Percentiles rank a stretch among this genome's conserved stretches.
phyloP scores from a whole-genome alignment of 805 yeast genomes.

The Blastobotrys muscicola region DNA sequence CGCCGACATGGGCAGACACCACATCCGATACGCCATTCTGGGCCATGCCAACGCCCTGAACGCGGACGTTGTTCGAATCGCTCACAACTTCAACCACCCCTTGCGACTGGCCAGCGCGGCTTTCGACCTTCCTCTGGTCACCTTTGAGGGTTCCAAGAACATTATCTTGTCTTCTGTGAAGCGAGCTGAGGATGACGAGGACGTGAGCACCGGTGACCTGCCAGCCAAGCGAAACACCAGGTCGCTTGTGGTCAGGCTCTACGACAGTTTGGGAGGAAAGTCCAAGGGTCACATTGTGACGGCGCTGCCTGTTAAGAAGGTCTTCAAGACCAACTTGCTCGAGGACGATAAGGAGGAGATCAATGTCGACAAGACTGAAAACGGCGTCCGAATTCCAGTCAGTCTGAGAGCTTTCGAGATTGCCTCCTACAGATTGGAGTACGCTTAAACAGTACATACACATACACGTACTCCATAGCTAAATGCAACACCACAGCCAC shows the following conservation, averaged over 20 bases:
- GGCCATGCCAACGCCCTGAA: conserved; percentile 70
- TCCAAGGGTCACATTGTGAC: conserved; percentile 45
- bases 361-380: conserved; percentile 2
- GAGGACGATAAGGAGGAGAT: conserved; percentile 19
- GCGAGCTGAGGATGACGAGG: conserved; percentile 74
- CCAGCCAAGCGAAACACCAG: conserved; percentile 33
- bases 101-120: conserved; percentile 14
- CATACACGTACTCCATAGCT: too few species aligned
- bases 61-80: conserved; percentile 58
- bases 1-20: conserved; percentile 91
- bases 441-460: too few species aligned
- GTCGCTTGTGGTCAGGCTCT: conserved; percentile 60
- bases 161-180: conserved; percentile 69
- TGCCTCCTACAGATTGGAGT: conserved; percentile 44
- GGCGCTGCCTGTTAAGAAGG: conserved; percentile 38
- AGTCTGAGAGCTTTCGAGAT: conserved; percentile 68
- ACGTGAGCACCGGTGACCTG: conserved; percentile 27
- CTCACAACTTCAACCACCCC: conserved; percentile 67
- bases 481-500: too few species aligned
- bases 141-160: conserved; percentile 42
- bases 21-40: conserved; percentile 68
- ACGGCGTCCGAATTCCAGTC: conserved; percentile 29
- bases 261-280: conserved; percentile 82
- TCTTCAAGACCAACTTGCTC: conserved; percentile 32
- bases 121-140: conserved; percentile 17